These are phyloP conservation scores for Quercus rubra DNA, from an alignment of 306 rosid species.

Conservation along the genomic window DNA sequence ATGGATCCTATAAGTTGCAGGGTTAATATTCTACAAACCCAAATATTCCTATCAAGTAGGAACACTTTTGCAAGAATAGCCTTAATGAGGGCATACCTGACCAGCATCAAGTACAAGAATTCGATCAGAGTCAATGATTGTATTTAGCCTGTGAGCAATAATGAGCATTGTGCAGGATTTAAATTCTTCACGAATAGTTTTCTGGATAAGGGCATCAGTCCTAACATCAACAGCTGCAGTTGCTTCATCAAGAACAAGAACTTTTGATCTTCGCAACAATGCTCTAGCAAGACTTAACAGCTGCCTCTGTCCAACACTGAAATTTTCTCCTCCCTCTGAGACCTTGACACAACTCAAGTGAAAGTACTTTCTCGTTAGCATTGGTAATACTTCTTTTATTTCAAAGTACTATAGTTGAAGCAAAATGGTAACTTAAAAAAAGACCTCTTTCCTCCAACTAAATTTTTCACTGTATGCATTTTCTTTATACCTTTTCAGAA, in stretches of 20 bases:
- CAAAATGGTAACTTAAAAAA: background rate
- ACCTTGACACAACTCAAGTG: constrained; percentile 49
- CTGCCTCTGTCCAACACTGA: constrained; percentile 93
- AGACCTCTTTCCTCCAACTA: background rate
- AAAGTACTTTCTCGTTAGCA: background rate
- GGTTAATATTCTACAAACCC: background rate
- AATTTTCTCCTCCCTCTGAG: constrained; percentile 85
- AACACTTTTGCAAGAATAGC: background rate
- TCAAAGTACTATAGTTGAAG: background rate
- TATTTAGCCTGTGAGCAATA: constrained; percentile 87
- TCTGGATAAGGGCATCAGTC: constrained; percentile 84
- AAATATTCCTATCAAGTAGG: background rate
- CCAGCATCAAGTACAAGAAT: constrained; percentile 78
- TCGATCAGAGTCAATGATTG: constrained; percentile 71
- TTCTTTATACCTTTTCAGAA: background rate
- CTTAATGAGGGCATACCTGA: constrained; percentile 40
- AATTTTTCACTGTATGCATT: background rate
- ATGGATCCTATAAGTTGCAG: background rate
- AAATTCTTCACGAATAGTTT: constrained; percentile 83
- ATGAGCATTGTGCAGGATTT: constrained; percentile 80
- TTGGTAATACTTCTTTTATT: background rate
- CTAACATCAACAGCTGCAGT: constrained; percentile 92
- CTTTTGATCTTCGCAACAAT: constrained; percentile 74
- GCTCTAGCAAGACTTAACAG: constrained; percentile 86
- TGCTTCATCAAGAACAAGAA: constrained; percentile 93